Percentiles rank a stretch among this genome's conserved stretches.
Evolutionary conservation across 495 filamentous ascomycete genomes (phyloP).

Genomic region (Podospora anserina): DNA sequence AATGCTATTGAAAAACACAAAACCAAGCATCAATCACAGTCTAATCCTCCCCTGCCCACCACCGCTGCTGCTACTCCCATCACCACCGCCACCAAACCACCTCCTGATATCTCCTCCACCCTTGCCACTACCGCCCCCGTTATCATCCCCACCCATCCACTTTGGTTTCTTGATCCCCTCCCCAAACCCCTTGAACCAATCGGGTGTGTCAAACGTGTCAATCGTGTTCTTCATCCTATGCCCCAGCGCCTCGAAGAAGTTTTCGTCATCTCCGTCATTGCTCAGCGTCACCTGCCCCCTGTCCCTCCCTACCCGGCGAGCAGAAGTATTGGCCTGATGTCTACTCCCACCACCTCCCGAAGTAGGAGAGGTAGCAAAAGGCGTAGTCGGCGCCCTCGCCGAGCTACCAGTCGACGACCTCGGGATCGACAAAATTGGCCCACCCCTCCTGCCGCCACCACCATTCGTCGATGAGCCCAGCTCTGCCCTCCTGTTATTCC

Average conservation of each 20-base stretch:
- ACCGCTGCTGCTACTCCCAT: conserved; percentile 13
- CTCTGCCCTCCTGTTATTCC: conserved; percentile 34
- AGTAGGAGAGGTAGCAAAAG: conserved; percentile 43
- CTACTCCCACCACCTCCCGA: conserved; percentile 11
- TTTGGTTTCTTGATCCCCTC: conserved; percentile 72
- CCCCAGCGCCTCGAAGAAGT: conserved; percentile 76
- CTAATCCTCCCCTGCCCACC: conserved; percentile 25
- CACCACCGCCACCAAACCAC: conserved; percentile 46
- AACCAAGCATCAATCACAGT: conserved; percentile 20
- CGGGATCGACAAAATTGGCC: conserved; percentile 41
- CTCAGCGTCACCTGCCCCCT: conserved; percentile 16
- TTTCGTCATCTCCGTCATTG: conserved; percentile 66
- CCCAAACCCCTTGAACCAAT: conserved; percentile 73
- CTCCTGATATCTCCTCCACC: conserved; percentile 39
- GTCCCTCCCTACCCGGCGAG: neutral
- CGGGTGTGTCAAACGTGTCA: conserved; percentile 75
- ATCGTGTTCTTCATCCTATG: conserved; percentile 89
- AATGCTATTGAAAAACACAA: conserved; percentile 5
- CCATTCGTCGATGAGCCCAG: conserved; percentile 26
- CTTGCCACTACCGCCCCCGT: conserved; percentile 22
- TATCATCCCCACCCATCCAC: conserved; percentile 71
- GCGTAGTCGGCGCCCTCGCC: conserved; percentile 32
- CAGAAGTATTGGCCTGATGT: conserved; percentile 1
- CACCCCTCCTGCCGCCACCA: conserved; percentile 24
- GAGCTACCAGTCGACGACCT: conserved; percentile 25